A percentile compares a stretch with the other conserved stretches of the same genome.
Conservation (phyloP, 2,329 filamentous ascomycete species). For the Stylonectria norvegica region DNA sequence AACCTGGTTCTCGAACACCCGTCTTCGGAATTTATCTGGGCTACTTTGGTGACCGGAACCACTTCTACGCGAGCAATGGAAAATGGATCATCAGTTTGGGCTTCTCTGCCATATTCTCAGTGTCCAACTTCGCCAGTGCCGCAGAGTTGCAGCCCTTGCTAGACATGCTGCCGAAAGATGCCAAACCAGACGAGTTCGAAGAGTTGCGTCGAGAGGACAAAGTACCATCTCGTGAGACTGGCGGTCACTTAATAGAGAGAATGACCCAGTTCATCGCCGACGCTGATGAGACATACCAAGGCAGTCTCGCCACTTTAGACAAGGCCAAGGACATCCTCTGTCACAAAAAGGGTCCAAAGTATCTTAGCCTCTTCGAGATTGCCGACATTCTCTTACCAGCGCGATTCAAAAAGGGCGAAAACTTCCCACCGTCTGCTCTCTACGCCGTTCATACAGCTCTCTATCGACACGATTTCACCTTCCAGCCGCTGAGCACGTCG, state of each 20-base stretch:
- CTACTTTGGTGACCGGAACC: constrained; percentile 46
- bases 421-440: constrained; percentile 48
- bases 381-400: constrained; percentile 42
- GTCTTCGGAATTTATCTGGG: constrained; percentile 53
- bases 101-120: constrained; percentile 47
- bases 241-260: constrained; percentile 41
- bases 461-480: constrained; percentile 55
- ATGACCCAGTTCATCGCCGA: constrained; percentile 45
- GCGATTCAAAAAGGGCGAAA: constrained; percentile 32
- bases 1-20: constrained; percentile 40
- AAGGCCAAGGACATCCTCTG: constrained; percentile 42
- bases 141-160: constrained; percentile 41
- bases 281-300: constrained; percentile 45
- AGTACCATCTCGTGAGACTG: constrained; percentile 44
- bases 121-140: constrained; percentile 43
- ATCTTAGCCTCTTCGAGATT: constrained; percentile 51
- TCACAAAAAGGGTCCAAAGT: constrained; percentile 34
- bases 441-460: constrained; percentile 70
- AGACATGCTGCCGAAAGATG: constrained; percentile 27
- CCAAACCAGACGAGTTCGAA: constrained; percentile 30
- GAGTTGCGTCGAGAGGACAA: constrained; percentile 32
- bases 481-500: constrained; percentile 51
- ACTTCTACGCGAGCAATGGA: constrained; percentile 53
- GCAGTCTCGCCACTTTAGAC: constrained; percentile 47
- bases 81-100: constrained; percentile 45